A percentile compares a stretch with the other conserved stretches of the same genome.
phyloP scores from a whole-genome alignment of 225 moss, liverwort and hornwort species.

The Antitrichia curtipendula region DNA sequence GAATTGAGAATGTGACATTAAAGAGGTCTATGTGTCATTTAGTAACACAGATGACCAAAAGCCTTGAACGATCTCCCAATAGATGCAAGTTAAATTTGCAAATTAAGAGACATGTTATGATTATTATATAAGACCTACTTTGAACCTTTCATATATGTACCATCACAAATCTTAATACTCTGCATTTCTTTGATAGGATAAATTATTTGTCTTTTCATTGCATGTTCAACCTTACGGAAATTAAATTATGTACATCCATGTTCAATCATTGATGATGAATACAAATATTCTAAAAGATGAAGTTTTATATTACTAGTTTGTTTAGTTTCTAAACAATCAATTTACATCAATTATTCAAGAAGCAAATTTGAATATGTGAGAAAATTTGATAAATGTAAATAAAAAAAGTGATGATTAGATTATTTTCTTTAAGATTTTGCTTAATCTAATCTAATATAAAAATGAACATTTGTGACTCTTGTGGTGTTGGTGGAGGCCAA shows the following conservation, averaged over 20 bases:
- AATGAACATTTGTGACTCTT: background rate
- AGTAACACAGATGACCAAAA: background rate
- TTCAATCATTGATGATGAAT: background rate
- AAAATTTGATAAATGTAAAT: background rate
- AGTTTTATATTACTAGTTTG: no score
- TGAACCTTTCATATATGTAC: background rate
- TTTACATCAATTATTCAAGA: background rate
- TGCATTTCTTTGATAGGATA: background rate
- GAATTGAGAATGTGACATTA: background rate
- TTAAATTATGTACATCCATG: background rate
- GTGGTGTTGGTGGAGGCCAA: background rate
- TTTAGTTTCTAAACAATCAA: background rate
- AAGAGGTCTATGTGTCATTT: fast-evolving
- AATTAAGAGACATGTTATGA: background rate
- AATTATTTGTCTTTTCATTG: background rate
- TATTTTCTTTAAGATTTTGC: background rate
- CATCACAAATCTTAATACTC: background rate
- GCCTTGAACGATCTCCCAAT: no score
- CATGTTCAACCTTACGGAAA: background rate
- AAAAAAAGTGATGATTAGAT: background rate
- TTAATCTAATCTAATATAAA: background rate
- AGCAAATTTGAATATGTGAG: background rate
- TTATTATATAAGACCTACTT: background rate
- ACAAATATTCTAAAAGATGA: no score
- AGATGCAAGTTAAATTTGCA: background rate